A percentile compares a stretch with the other conserved stretches of the same genome.
Evolutionary conservation across 345 rosid genomes (phyloP).

Genomic region (Lumnitzera littorea): DNA sequence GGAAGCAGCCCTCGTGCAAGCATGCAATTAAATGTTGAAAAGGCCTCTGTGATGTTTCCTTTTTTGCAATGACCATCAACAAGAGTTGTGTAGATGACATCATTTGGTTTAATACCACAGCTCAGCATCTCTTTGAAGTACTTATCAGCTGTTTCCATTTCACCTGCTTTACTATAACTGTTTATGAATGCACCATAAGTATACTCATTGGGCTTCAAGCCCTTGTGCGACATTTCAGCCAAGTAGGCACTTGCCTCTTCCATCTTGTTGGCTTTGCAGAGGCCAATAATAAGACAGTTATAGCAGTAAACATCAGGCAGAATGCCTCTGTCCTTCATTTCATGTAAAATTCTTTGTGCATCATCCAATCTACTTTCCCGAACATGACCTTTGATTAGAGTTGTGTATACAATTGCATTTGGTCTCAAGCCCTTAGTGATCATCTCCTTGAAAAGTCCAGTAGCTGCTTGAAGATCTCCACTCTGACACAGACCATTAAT

Average conservation of each 20-base stretch:
- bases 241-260: slow-evolving; percentile 55
- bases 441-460: slow-evolving; percentile 42
- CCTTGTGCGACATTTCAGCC: slow-evolving; percentile 49
- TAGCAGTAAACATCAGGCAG: slow-evolving; percentile 66
- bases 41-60: slow-evolving; percentile 46
- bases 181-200: slow-evolving; percentile 62
- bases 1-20: slow-evolving; percentile 39
- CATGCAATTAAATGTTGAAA: slow-evolving; percentile 44
- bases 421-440: slow-evolving; percentile 51
- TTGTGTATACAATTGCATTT: slow-evolving; percentile 47
- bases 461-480: slow-evolving; percentile 49
- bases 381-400: slow-evolving; percentile 51
- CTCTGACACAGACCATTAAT: slow-evolving; percentile 47
- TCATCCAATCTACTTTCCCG: slow-evolving; percentile 44
- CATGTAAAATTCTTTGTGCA: slow-evolving; percentile 39
- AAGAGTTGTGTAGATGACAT: slow-evolving; percentile 39
- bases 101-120: slow-evolving; percentile 51
- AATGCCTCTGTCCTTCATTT: slow-evolving; percentile 51
- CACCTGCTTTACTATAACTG: slow-evolving; percentile 50
- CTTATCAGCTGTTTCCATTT: slow-evolving; percentile 48
- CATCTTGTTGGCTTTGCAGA: slow-evolving; percentile 67
- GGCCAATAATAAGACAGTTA: slow-evolving; percentile 63
- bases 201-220: slow-evolving; percentile 59
- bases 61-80: slow-evolving; percentile 61
- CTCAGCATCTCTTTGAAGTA: slow-evolving; percentile 58